These are phyloP conservation scores for Waltergamsia citrina DNA, from an alignment of 2,329 filamentous ascomycete genomes.

Conservation along the genomic window DNA sequence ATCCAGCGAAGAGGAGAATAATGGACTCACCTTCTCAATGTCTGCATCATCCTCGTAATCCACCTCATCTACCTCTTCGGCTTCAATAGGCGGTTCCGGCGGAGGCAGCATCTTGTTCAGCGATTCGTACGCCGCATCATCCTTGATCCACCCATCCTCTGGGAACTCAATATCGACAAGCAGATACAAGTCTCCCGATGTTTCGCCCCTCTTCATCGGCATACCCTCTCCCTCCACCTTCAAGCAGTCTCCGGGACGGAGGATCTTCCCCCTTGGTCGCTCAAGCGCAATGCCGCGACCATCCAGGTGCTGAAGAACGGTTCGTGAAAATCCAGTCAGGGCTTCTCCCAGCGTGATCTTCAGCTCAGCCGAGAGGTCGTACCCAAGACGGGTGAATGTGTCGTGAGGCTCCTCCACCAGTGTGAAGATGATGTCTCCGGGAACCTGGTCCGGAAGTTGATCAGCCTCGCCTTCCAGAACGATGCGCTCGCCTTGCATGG, in stretches of 20 bases:
- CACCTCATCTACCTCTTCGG: constrained; percentile 77
- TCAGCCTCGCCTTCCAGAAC: constrained; percentile 89
- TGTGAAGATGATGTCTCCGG: constrained; percentile 88
- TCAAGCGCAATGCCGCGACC: constrained; percentile 79
- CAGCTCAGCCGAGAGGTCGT: constrained; percentile 76
- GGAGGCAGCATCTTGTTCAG: constrained; percentile 70
- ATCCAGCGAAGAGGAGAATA: too few relatives aligned
- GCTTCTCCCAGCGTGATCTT: constrained; percentile 77
- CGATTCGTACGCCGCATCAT: constrained; percentile 60
- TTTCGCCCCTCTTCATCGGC: constrained; percentile 80
- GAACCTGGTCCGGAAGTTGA: constrained; percentile 78
- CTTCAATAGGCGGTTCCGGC: constrained; percentile 48
- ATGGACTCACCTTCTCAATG: constrained; percentile 58
- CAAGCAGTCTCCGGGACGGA: constrained; percentile 76
- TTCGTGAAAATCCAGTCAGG: constrained; percentile 78
- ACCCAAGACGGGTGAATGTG: constrained; percentile 70
- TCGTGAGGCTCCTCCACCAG: constrained; percentile 75
- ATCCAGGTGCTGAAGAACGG: constrained; percentile 87
- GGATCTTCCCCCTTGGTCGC: constrained; percentile 70
- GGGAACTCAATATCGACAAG: constrained; percentile 83
- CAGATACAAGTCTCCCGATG: constrained; percentile 80
- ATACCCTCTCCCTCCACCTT: constrained; percentile 88
- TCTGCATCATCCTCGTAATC: constrained; percentile 76
- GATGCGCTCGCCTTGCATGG: constrained; percentile 80
- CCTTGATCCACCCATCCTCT: constrained; percentile 70